Base-by-base conservation (phyloP, 805 yeast genomes). In the Allodekkera sacchari region DNA sequence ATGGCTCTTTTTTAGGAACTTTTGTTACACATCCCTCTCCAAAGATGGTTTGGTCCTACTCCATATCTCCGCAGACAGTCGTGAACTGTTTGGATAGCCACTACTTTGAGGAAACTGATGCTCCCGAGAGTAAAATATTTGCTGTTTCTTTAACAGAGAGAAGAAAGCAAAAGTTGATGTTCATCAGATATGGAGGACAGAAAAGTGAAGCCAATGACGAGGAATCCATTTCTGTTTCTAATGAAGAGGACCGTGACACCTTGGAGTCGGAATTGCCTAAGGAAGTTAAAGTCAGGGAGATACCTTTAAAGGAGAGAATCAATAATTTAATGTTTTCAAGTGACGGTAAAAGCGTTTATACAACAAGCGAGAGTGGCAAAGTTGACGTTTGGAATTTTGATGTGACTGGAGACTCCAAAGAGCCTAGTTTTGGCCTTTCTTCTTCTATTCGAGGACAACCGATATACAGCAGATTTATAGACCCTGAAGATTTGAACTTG, bases 11-110 rank as follows among this genome's bases (percentile, higher is more conserved):
- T 41, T 56, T 72, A 25, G 68, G 74, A 19, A 61, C 70, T 22
- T 70, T 64, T 44, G 55, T 71, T 22, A 63, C 69, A 31, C 66
- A 61, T 42, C 79, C 79, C 12, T 61, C 74, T 10, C 79, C 79
- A n/a, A 69, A 65, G 37, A 53, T 72, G 49, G 53, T 64, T 24
- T 71, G 77, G 77, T 66, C 76, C 4, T 59, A 62, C 43, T 66
- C 77, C 14, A 55, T 72, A 28, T 60, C 72, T 13, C 77, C 77
- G 6, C 57, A 61, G 18, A 53, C 67, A 13, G 37, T 53, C 3
- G 64, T 70, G 14, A 63, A 64, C 28, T 48, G 64, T 28, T 47
- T 72, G 55, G 74, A 50, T 31, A 44, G 53, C n/a, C 51, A 34
- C 30, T 42, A 35, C 5, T 35, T 42, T 29, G 50, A 44, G 15